Conservation (phyloP, 177 flowering plant species). For the Telopea speciosissima region DNA sequence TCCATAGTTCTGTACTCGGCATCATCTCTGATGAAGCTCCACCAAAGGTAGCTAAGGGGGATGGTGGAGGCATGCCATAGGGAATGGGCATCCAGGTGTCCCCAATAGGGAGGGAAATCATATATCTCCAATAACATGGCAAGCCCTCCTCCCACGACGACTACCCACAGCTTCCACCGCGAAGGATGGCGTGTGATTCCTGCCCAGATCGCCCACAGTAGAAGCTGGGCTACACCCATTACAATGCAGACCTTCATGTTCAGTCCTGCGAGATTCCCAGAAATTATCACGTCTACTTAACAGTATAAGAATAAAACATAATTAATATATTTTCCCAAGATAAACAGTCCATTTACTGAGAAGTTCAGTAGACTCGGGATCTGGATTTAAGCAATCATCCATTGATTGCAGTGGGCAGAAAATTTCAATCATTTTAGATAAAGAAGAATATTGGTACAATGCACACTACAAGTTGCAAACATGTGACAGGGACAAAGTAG, state of each 20-base stretch:
- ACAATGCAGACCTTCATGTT: slow-evolving; percentile 66
- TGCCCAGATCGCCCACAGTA: slow-evolving; percentile 76
- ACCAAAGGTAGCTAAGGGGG: slow-evolving; percentile 78
- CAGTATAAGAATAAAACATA: background rate
- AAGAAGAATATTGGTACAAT: no score
- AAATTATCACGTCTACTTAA: background rate
- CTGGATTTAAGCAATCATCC: no score
- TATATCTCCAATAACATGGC: slow-evolving; percentile 58
- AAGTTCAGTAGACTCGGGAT: background rate
- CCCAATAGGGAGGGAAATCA: slow-evolving; percentile 73
- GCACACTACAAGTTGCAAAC: no score
- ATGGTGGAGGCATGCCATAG: slow-evolving; percentile 66
- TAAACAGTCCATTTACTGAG: background rate
- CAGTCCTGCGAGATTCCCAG: slow-evolving; percentile 40
- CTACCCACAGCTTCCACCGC: slow-evolving; percentile 73
- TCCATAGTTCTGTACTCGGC: slow-evolving; percentile 53
- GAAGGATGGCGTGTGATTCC: slow-evolving; percentile 63
- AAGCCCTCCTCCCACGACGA: slow-evolving; percentile 47
- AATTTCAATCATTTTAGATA: no score
- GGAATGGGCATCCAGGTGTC: slow-evolving; percentile 78
- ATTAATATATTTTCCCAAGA: background rate
- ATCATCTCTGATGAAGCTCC: slow-evolving; percentile 85
- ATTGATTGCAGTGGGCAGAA: no score
- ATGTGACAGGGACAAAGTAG: background rate
- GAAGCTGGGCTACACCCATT: slow-evolving; percentile 56